Conservation (phyloP, 2,329 filamentous ascomycete genomes). For the Alternaria sp. region DNA sequence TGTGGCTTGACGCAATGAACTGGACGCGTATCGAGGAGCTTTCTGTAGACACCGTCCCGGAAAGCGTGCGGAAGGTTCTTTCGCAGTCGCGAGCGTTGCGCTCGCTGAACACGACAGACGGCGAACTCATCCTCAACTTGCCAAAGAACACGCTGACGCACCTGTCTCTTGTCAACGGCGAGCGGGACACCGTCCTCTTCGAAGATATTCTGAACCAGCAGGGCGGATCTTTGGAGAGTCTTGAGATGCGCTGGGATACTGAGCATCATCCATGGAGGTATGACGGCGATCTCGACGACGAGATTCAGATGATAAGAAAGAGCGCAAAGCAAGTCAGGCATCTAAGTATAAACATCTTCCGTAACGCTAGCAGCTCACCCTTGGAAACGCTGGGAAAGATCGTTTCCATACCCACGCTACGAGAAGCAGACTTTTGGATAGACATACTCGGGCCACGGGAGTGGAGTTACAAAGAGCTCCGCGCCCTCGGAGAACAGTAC, state of each 20-base stretch:
- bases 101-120: slow-evolving; percentile 7
- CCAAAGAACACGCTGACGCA: slow-evolving; percentile 12
- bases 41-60: background rate
- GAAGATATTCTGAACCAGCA: slow-evolving; percentile 8
- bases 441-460: slow-evolving; percentile 1
- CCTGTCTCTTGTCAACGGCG: slow-evolving; percentile 1
- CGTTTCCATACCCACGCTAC: slow-evolving; percentile 8
- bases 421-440: slow-evolving; percentile 14
- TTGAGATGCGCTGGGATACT: slow-evolving; percentile 11
- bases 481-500: slow-evolving; percentile 7
- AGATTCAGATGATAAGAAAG: slow-evolving; percentile 2
- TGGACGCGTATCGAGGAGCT: slow-evolving; percentile 14
- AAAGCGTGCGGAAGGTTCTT: background rate
- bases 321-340: slow-evolving; percentile 11
- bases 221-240: slow-evolving; percentile 9
- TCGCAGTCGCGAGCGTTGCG: background rate
- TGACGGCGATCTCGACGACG: background rate
- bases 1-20: slow-evolving; percentile 24
- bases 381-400: slow-evolving; percentile 10
- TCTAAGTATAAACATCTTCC: slow-evolving; percentile 17
- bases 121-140: slow-evolving; percentile 7
- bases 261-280: background rate
- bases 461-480: background rate
- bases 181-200: background rate
- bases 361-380: slow-evolving; percentile 21